Evolutionary conservation across 2,329 filamentous ascomycete species (phyloP), one percentile per base, ranked within the genome.

Genomic region (Ophiostoma sp.): DNA sequence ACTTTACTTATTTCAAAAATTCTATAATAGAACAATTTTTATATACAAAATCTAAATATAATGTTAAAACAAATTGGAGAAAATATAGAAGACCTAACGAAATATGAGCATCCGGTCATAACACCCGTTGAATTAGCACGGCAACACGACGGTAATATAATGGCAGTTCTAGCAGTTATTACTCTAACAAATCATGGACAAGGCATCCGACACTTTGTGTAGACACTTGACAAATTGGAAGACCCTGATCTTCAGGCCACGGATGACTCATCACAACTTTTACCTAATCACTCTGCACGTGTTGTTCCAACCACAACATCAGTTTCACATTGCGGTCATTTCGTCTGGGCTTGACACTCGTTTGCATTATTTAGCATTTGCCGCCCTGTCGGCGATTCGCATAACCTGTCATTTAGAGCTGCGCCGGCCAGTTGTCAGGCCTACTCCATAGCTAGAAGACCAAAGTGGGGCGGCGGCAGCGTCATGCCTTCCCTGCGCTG

Each of bases 391-490:
- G 27, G 57, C 57, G 13, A 7, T 33, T 62, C 57, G 57, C 57
- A 62, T 33, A 62, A 7, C 57, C 27, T 33, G 57, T 62, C 57
- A 62, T 31, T 57, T 57, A 62, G 11, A 35, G 27, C 27, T 17
- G 27, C 57, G 11, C 52, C n/a, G 52, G 52, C 23, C 57, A 17
- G 27, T 31, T 35, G 15, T 33, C 27, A 33, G 57, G 23, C 57
- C 57, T 6, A 27, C 8, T 31, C 27, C 15, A n/a, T 31, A 20
- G 35, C 15, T 41, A 66, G 1, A 67, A 36, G 27, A 65, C 57
- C 15, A 10, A 35, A 39, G 62, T 65, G 62, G 65, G 65, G 65
- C 65, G 65, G 39, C 65, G 39, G 65, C 65, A 67, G 39, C 35
- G 52, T 57, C 23, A 57, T 5, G 3, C 13, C 17, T 60, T n/a